Conservation (phyloP, 148 eudicot genomes). For the Spergularia bocconei region DNA sequence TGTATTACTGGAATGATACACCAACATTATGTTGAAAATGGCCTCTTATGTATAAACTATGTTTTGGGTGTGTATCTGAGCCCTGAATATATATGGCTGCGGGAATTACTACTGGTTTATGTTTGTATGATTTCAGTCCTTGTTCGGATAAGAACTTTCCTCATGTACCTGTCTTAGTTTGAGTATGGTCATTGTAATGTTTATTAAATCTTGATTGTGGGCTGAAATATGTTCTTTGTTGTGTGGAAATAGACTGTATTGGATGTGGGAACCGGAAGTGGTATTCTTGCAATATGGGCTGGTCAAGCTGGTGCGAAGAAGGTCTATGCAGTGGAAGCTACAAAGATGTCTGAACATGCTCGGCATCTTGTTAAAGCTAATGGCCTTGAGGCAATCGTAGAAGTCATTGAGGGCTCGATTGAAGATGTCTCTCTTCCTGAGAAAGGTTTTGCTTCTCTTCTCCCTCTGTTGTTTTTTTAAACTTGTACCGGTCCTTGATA, state of each 20-base stretch:
- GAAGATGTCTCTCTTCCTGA: conserved; percentile 86
- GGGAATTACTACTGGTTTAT: no score
- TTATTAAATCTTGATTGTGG: neutral
- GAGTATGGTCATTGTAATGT: neutral
- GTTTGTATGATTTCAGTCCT: no score
- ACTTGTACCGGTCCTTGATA: neutral
- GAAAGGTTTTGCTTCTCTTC: conserved; percentile 51
- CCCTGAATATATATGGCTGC: no score
- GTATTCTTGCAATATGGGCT: conserved; percentile 96
- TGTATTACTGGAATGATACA: neutral
- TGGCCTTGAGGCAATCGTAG: conserved; percentile 66
- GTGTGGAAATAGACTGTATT: conserved; percentile 63
- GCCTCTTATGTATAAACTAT: neutral
- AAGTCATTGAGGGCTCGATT: conserved; percentile 90
- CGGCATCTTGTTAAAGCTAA: conserved; percentile 83
- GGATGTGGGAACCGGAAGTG: conserved; percentile 99
- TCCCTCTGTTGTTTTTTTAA: neutral
- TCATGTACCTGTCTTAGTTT: neutral
- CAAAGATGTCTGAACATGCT: conserved; percentile 95
- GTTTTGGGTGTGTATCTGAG: no score
- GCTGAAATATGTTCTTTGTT: conserved; percentile 14
- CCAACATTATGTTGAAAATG: neutral
- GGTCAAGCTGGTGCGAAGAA: conserved; percentile 99
- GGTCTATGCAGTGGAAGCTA: conserved; percentile 98
- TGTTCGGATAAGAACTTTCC: no score